Base-by-base conservation (phyloP, 108 stramenopile species). In the Skeletonema marinoi region DNA sequence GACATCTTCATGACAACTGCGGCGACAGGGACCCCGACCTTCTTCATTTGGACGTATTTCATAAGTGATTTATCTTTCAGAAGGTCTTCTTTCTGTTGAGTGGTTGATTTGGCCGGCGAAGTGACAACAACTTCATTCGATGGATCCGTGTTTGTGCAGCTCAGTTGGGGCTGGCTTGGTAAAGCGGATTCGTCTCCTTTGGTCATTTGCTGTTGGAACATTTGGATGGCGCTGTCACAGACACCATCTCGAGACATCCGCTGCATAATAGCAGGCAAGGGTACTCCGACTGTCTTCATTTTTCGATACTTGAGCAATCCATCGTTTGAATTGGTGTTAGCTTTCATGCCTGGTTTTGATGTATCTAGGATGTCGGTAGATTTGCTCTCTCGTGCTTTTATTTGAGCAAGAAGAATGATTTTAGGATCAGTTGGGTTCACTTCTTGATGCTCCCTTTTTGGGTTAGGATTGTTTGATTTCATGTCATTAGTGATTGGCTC, bases 221-320 rank as follows among this genome's bases (percentile, higher is more conserved):
- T 3, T 56, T 56, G 25, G 7, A 56, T 56, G 9, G n/a, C 7
- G 6, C 54, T 56, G 25, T 56, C 6, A 29, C 21, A 8, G 2
- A 56, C 9, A 56, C 77, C 46, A 39, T 80, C 83, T 76, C 80
- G 74, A 13, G 48, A 59, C 77, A 84, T 78, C 16, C 80, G 80
- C 12, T 80, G 78, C 9, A 71, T 14, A 29, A 78, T 75, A 59
- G 83, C 77, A 17, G 54, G 60, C 19, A 70, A 19, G 13, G 83
- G 83, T 50, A 80, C 69, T 67, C 78, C 78, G 32, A 84, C 75
- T 16, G 69, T 38, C 31, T 54, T 60, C 83, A 84, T 84, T 65
- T 84, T 84, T 21, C 30, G 9, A 39, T 79, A 84, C 19, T 73
- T 71, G 8, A 29, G 19, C 10, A 76, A 38, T 6, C 0, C 31